Evolutionary conservation across 202 grass and related monocot genomes (phyloP).

Genomic region (Schoenoplectus tabernaemontani): DNA sequence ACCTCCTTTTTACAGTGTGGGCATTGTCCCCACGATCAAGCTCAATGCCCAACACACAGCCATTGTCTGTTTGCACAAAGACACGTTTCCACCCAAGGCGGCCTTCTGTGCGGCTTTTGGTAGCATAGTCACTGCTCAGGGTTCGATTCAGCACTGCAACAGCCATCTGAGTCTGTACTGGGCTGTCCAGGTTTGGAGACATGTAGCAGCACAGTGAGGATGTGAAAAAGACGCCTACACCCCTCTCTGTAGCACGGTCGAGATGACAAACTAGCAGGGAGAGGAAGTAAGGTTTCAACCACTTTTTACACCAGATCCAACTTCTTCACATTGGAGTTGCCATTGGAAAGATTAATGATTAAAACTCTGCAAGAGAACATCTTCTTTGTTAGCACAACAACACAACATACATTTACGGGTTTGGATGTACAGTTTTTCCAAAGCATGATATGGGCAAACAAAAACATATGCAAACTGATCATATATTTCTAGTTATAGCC

Average conservation of each 20-base stretch:
- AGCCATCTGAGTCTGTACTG: conserved; percentile 95
- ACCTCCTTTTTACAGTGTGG: conserved; percentile 81
- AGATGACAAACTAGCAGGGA: conserved; percentile 21
- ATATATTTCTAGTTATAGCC: background rate
- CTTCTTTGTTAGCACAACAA: conserved; percentile 3
- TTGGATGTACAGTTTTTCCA: background rate
- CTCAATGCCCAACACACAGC: conserved; percentile 80
- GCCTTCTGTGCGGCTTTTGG: conserved; percentile 49
- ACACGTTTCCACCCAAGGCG: conserved; percentile 75
- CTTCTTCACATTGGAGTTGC: background rate
- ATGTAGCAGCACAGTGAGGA: conserved; percentile 31
- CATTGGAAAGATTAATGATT: background rate
- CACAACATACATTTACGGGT: background rate
- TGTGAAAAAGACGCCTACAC: conserved; percentile 28
- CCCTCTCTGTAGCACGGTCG: conserved; percentile 31
- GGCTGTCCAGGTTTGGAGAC: conserved; percentile 67
- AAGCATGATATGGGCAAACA: background rate
- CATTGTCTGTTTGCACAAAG: conserved; percentile 95
- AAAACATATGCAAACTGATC: background rate
- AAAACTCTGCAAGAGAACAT: conserved; percentile 9
- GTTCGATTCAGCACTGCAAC: conserved; percentile 60
- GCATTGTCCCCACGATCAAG: conserved; percentile 83
- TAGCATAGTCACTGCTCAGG: conserved; percentile 62
- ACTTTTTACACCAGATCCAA: conserved; percentile 25
- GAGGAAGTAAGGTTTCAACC: conserved; percentile 10